phyloP scores from a whole-genome alignment of 768 basidiomycete species.

The Cyclocybe cylindracea region DNA sequence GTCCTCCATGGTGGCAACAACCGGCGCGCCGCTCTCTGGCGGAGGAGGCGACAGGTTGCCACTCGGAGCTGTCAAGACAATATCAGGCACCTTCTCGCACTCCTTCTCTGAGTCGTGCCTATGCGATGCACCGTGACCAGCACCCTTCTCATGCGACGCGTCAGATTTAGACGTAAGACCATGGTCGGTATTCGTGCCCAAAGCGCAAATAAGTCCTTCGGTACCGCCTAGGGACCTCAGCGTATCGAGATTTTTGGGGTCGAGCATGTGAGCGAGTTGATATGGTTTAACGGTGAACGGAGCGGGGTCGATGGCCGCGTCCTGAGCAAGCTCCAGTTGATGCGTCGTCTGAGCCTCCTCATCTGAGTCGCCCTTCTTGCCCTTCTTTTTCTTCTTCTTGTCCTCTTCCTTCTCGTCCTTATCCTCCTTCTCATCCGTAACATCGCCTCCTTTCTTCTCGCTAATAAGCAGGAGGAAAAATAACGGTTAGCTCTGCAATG shows the following conservation, averaged over 20 bases:
- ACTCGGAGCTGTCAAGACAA: constrained; percentile 40
- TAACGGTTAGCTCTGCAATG: constrained; percentile 5
- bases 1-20: constrained; percentile 53
- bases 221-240: constrained; percentile 75
- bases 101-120: constrained; percentile 28
- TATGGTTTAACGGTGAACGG: constrained; percentile 78
- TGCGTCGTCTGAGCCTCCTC: constrained; percentile 30
- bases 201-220: constrained; percentile 61
- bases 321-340: constrained; percentile 38
- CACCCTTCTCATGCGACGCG: constrained; percentile 12
- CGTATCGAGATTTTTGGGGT: constrained; percentile 78
- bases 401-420: constrained; percentile 19
- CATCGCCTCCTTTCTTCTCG: constrained; percentile 19
- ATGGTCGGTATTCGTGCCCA: constrained; percentile 63
- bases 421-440: constrained; percentile 5
- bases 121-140: constrained; percentile 22
- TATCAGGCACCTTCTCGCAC: constrained; percentile 29
- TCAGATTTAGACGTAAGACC: constrained; percentile 40
- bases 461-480: constrained; percentile 12
- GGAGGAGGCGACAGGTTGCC: constrained; percentile 25
- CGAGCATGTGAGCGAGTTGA: constrained; percentile 81
- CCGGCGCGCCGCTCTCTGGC: constrained; percentile 20
- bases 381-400: constrained; percentile 25
- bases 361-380: constrained; percentile 17
- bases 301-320: constrained; percentile 50